Base-by-base conservation (phyloP, 1,139 yeast species). In the Wickerhamiella pararugosa region DNA sequence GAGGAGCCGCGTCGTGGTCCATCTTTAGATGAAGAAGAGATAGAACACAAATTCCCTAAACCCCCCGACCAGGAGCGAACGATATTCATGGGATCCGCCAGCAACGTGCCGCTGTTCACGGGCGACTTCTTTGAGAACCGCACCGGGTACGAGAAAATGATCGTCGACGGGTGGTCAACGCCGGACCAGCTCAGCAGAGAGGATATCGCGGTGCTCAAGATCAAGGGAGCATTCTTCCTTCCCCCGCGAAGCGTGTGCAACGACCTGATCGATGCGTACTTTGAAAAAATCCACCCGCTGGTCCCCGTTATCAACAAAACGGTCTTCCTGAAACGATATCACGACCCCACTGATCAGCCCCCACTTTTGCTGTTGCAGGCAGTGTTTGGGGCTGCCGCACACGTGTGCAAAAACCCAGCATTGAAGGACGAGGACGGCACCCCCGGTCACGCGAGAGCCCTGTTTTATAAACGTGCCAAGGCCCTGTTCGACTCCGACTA, bases 401-500 rank as follows among this genome's bases (percentile, higher is more conserved):
- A 83, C 45, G 75, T 76, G 9, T 71, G 78, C 34, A 58, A 62
- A 11, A 75, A 75, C 53, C 77, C 78, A 1, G 66, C 71, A 7
- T 60, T 79, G 28, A 61, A 69, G 39, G 86, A 79, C 51, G 58
- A 69, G 6, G 65, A 65, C 43, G 80, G 79, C 7, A 68, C 79
- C 29, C 66, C 72, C 34, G 69, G 71, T 47, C 62, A 73, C 46
- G 79, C 83, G 1, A 68, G 76, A 42, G 64, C 74, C 47, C 73
- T 87, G 0, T 75, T 82, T 49, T 80, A 77, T 62, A 73, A 79
- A 54, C 69, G 93, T 31, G 92, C 90, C 3, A 80, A 79, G 59
- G 79, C 86, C 0, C 61, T 82, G 29, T 81, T 73, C 56, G 92
- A 81, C 53, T 72, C 80, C 1, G 76, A 75, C 49, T 76, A 76